Base-by-base conservation (phyloP, 768 basidiomycete genomes). In the Lactarius trivialis region DNA sequence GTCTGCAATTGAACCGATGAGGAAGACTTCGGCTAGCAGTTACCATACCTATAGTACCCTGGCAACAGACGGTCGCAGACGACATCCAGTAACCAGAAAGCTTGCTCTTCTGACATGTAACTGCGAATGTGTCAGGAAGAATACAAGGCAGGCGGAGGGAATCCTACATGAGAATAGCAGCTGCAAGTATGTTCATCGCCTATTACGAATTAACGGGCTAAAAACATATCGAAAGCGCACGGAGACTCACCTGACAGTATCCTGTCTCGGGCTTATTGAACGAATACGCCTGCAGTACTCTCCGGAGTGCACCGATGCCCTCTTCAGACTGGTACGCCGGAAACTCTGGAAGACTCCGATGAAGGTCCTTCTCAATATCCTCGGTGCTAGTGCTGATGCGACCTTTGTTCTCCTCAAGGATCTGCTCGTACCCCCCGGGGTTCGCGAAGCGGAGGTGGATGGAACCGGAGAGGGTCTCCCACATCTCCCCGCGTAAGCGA, bases 71-170 rank as follows among this genome's bases (percentile, higher is more conserved):
- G 85, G 69, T 95, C 93, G 68, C 97, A 98, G 7, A 99, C 79
- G 1, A 98, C 92, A 70, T 95, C 91, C 7, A 99, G 80, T 7
- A 98, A 78, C 95, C 95, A 98, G 73, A 99, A 99, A 12, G 95
- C 88, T 73, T 98, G 96, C 68, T 98, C 97, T 74, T 99, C 97
- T 2, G 93, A 96, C 93, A 97, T 93, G 73, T 98, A 99, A 65
- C 95, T 98, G 68, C n/a, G 7, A 34, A 36, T 7, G 41, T n/a
- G 41, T 66, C 26, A 66, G 58, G 21, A 53, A 55, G n/a, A 32
- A 55, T 7, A 36, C 26, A 34, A 51, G 34, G 34, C 28, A 55
- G 19, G 32, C 32, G 49, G 32, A 12, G 48, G 26, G 45, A 50
- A 24, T 72, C 83, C 66, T 69, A 93, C 92, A 95, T 93, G 56